phyloP scores from a whole-genome alignment of 345 rosid genomes.

The Lenwebbia sp. region DNA sequence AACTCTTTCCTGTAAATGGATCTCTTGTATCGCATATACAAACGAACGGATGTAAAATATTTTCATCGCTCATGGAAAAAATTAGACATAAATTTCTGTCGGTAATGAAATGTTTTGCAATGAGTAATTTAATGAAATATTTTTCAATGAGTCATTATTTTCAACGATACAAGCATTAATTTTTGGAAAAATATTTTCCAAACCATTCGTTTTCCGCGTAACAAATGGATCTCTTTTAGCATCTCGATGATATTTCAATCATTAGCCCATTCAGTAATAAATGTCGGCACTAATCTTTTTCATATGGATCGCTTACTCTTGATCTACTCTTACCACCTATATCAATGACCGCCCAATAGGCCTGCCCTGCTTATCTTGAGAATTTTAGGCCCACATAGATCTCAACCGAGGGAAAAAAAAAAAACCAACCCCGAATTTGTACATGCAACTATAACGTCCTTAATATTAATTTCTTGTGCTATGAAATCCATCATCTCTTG shows the following conservation, averaged over 20 bases:
- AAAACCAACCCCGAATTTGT: too few species aligned
- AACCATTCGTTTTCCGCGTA: background rate
- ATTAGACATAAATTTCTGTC: rapidly evolving
- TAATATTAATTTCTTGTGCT: too few species aligned
- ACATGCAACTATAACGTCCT: background rate
- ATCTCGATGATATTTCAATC: background rate
- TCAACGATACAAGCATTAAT: background rate
- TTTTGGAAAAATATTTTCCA: rapidly evolving
- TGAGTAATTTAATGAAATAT: too few species aligned
- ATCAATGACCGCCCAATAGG: background rate
- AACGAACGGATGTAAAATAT: background rate
- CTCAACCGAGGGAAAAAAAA: background rate
- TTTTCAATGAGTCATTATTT: too few species aligned
- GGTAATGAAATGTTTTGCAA: background rate
- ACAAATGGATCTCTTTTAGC: background rate
- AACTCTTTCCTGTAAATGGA: rapidly evolving
- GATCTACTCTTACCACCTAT: background rate
- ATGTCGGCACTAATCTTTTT: background rate
- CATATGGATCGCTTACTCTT: background rate
- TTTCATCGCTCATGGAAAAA: background rate
- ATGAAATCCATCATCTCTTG: too few species aligned
- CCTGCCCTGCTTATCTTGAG: background rate
- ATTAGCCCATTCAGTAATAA: background rate
- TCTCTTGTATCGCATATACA: background rate
- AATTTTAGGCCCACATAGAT: background rate